Base-by-base conservation (phyloP, 164 flowering plant genomes). In the Pachysandra terminalis region DNA sequence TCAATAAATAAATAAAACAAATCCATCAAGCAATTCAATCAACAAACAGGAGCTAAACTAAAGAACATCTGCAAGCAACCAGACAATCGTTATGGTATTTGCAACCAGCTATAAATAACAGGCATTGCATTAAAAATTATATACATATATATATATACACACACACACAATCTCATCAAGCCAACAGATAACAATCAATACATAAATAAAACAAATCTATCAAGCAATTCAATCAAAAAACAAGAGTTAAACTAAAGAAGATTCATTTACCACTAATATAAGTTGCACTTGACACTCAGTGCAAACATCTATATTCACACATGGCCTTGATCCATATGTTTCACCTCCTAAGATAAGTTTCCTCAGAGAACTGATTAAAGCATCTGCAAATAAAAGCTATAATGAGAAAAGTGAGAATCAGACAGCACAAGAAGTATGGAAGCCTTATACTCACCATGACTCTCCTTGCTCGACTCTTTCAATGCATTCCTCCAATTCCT, bases 211-310 rank as follows among this genome's bases (percentile, higher is more conserved):
- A 26, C 25, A 40, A 56, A 15, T 59, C 35, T 55, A 19, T 28
- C 23, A 48, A 28, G 10, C 19, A 26, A 51, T 9, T 68, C 59
- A 72, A 69, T 55, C 35, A 53, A 74, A 59, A 37, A 55, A 40
- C 23, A 71, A 28, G 7, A 61, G 26, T 52, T 21, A 56, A n/a
- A 71, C 56, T 3, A 59, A 32, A 24, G 13, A 25, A 62, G 35
- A 56, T 70, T 19, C 74, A 53, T 66, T 68, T 69, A 94, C 97
- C 91, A 86, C 84, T 55, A 86, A 45, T 13, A 67, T 80, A 64
- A 94, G 89, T 63, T 84, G 88, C 72, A 82, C 89, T 81, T 94
- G 98, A 52, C 83, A 84, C 62, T 87, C 93, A 71, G 83, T 94
- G 83, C 91, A 91, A 67, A 94, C 86, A 71, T 90, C 96, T 67